Evolutionary conservation across 805 yeast genomes (phyloP), one percentile per base, ranked within the genome.

Genomic region (Maudiozyma bulderi): DNA sequence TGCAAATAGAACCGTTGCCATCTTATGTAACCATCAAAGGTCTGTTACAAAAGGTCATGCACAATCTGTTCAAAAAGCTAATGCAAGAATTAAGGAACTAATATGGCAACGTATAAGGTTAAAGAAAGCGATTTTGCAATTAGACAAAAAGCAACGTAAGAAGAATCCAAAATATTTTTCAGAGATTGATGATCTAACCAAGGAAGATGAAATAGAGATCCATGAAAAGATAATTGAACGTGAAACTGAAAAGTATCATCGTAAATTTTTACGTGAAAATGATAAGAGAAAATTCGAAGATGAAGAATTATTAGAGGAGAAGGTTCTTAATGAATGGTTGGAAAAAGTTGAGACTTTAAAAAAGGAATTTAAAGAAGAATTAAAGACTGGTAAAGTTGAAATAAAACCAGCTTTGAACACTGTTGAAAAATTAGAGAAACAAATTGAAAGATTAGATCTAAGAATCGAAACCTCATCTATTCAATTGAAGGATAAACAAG

Each of bases 11-110:
- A 84, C 91, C 2, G 98, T 90, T 51, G 98, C 98, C 6, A 88
- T 90, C 52, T 72, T 90, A 59, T 90, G 98, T 84, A 90, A 90
- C 74, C 98, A 90, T 76, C 98, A 90, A 74, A 82, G 96, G 67
- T 80, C 95, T 15, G 89, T 90, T 8, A 78, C 89, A 45, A 91
- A 90, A 63, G 79, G 80, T 5, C 97, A 91, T 61, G 95, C 85
- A 44, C 77, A 78, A 28, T 74, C 89, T 6, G 87, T 91, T 52
- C 86, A 80, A 55, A 87, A 84, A 63, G 88, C 88, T 43, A 78
- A 72, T 55, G 95, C 84, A 47, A 81, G 76, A 57, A 77, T 91
- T 49, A 77, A 81, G 58, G 97, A 90, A 68, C 73, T 89, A 69
- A 67, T 78, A 47, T 90, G 96, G 95, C 87, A 84, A 58, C 86